A percentile compares a stretch with the other conserved stretches of the same genome.
Evolutionary conservation across 148 eudicot genomes (phyloP).

Genomic region (Talinum fruticosum): DNA sequence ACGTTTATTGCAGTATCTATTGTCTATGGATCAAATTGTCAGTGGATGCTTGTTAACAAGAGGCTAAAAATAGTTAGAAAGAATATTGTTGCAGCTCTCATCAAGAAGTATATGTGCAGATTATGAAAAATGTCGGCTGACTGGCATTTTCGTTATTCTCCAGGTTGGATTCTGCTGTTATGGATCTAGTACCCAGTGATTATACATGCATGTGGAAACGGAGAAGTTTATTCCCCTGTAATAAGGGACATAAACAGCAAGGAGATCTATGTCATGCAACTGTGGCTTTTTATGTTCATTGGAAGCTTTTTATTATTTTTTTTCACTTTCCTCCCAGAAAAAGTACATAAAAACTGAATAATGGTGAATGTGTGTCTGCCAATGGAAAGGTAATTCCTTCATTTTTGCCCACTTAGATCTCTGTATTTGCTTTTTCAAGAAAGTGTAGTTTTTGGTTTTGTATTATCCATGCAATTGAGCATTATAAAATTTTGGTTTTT

Average conservation of each 20-base stretch:
- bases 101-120: too few relatives aligned
- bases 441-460: constrained; percentile 1
- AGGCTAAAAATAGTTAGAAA: too few relatives aligned
- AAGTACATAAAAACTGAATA: not conserved
- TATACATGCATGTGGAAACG: not conserved
- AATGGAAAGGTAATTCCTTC: not conserved
- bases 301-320: not conserved
- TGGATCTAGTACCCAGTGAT: not conserved
- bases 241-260: not conserved
- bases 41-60: too few relatives aligned
- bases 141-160: not conserved
- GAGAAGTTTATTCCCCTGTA: not conserved
- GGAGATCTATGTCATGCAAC: not conserved
- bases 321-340: not conserved
- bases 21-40: too few relatives aligned
- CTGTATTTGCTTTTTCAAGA: not conserved
- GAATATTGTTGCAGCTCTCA: too few relatives aligned
- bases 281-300: not conserved
- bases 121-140: not conserved
- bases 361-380: not conserved
- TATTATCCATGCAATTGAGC: not conserved
- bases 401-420: not conserved
- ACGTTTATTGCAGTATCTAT: too few relatives aligned
- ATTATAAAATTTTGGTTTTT: not conserved
- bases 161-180: not conserved